Evolutionary conservation across 2,329 filamentous ascomycete genomes (phyloP).

Genomic region (Epichloe bromicola): DNA sequence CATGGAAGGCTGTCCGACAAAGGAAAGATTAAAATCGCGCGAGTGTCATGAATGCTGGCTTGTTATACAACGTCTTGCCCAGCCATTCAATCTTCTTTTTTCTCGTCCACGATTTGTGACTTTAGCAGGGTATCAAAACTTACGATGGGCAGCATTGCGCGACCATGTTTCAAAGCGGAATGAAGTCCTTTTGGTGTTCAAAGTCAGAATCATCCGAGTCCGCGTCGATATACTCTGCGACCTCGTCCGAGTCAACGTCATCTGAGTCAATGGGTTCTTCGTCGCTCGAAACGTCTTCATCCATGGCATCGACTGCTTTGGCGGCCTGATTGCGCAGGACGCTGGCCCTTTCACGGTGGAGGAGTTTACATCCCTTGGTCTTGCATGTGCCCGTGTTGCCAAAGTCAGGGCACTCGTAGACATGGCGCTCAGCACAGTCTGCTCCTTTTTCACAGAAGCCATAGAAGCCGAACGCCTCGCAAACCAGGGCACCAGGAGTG

Average conservation of each 20-base stretch:
- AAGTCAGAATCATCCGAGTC: slow-evolving; percentile 42
- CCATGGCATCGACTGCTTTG: slow-evolving; percentile 39
- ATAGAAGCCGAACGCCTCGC: slow-evolving; percentile 68
- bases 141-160: not conserved
- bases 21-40: not conserved
- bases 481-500: slow-evolving; percentile 65
- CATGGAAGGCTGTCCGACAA: too few relatives aligned
- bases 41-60: not conserved
- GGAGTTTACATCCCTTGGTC: slow-evolving; percentile 68
- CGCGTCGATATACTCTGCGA: slow-evolving; percentile 51
- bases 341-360: slow-evolving; percentile 79
- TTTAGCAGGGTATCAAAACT: not conserved
- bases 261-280: slow-evolving; percentile 61
- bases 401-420: slow-evolving; percentile 89
- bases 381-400: slow-evolving; percentile 80
- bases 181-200: slow-evolving; percentile 46
- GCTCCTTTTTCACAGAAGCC: slow-evolving; percentile 82
- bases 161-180: slow-evolving; percentile 24
- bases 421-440: slow-evolving; percentile 68
- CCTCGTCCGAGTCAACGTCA: slow-evolving; percentile 66
- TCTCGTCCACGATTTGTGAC: not conserved
- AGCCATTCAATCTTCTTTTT: not conserved
- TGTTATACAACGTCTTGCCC: not conserved
- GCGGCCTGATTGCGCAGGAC: slow-evolving; percentile 55
- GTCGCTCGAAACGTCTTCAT: slow-evolving; percentile 60